These are phyloP conservation scores for Rosa rugosa DNA, from an alignment of 306 rosid species.

Conservation along the genomic window DNA sequence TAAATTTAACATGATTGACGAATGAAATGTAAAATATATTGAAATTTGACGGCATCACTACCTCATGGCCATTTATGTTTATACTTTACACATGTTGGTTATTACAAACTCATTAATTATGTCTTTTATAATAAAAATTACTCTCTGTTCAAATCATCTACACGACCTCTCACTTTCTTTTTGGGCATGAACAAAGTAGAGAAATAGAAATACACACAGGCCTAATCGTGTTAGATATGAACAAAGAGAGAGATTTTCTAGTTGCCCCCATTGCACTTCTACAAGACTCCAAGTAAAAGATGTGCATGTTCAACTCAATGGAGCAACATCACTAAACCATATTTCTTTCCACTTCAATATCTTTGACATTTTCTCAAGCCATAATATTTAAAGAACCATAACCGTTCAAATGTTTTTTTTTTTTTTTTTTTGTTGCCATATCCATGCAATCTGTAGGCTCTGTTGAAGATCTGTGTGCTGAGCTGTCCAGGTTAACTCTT, in stretches of 20 bases:
- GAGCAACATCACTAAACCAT: not conserved
- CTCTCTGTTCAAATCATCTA: constrained; percentile 5
- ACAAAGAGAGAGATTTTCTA: not conserved
- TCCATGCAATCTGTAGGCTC: constrained; percentile 78
- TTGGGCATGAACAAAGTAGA: not conserved
- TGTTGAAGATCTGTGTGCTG: constrained; percentile 61
- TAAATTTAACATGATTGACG: no score
- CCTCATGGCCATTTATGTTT: no score
- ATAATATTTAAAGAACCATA: constrained; percentile 34
- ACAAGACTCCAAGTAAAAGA: not conserved
- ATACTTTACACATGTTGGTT: no score
- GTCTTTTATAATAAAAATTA: not conserved
- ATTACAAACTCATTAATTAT: no score
- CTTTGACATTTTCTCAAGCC: not conserved
- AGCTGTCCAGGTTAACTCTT: constrained; percentile 79
- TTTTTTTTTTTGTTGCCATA: constrained; percentile 47
- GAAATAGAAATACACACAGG: not conserved
- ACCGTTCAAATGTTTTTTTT: constrained; percentile 60
- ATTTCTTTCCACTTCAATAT: not conserved
- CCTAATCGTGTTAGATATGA: not conserved
- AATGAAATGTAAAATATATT: no score
- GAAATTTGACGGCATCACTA: no score
- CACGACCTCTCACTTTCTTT: not conserved
- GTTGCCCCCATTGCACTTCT: not conserved
- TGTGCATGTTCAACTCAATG: constrained; percentile 9